Base-by-base conservation (phyloP, 257 asterid genomes). In the Mitragyna speciosa region DNA sequence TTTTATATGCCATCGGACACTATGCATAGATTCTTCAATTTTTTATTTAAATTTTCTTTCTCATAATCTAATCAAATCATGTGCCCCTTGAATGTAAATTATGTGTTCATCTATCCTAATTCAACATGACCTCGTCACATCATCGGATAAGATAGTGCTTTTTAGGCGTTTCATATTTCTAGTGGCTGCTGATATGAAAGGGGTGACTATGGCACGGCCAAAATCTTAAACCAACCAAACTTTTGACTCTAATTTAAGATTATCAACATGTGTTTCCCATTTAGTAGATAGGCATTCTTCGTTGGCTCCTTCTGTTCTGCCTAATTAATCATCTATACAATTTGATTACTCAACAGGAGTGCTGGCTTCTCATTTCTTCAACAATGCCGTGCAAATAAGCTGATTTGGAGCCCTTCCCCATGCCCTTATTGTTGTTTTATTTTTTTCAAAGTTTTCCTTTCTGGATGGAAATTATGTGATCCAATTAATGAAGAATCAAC, bases 121-220 rank as follows among this genome's bases (percentile, higher is more conserved):
- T 73, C 52, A 31, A 28, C 61, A 1, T 48, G n/a, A 48, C 43
- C 63, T 24, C 52, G 67, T 68, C 31, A 65, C 73, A 5, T 48
- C 74, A 77, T 77, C 11, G 43, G 81, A 77, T 77, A 77, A 77
- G 81, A 67, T 54, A 39, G 28, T 43, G 41, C 28, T 14, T 67
- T 56, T 28, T 19, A 6, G 1, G 43, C 16, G 12, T 19, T 5
- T 26, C 5, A 31, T 30, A 41, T 43, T 7, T 6, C 70, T 43
- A 7, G 72, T 66, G 33, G 68, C 14, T 70, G 52, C 41, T 67
- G 54, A 77, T 20, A 12, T 33, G 9, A 12, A 12, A 0, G 39
- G 3, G 26, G 30, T 26, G 68, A 63, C 6, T 31, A 11, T 26
- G 36, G 68, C 7, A 31, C 12, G 66, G 66, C 74, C 75, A 48